Conservation (phyloP, 2,329 filamentous ascomycete species). For the Colletotrichum chlorophyti region DNA sequence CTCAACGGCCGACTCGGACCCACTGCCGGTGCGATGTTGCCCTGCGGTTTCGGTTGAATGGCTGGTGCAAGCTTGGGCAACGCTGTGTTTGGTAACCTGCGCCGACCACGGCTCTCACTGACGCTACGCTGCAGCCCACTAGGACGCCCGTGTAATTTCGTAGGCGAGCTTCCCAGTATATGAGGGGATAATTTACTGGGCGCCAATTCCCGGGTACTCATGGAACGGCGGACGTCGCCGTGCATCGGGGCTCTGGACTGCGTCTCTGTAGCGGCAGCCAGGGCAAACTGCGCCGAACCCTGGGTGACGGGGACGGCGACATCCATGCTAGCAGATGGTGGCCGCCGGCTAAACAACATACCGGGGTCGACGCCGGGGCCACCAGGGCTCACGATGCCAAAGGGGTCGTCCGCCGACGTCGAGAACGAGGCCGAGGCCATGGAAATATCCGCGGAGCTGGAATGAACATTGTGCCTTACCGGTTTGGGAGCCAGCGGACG, state of each 20-base stretch:
- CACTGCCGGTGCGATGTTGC: conserved; percentile 38
- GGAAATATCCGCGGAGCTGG: conserved; percentile 26
- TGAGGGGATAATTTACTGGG: conserved; percentile 51
- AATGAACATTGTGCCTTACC: conserved; percentile 38
- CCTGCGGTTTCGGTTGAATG: conserved; percentile 42
- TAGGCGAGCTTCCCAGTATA: conserved; percentile 54
- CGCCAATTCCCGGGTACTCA: conserved; percentile 51
- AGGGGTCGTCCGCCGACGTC: conserved; percentile 56
- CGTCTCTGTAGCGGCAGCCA: conserved; percentile 23
- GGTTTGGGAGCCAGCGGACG: conserved; percentile 59
- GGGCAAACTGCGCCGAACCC: conserved; percentile 30
- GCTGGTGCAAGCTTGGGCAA: conserved; percentile 57
- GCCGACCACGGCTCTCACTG: conserved; percentile 60
- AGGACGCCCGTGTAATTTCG: conserved; percentile 52
- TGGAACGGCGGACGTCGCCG: conserved; percentile 51
- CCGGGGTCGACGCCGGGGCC: conserved; percentile 67
- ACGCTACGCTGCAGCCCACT: conserved; percentile 61
- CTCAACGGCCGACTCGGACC: conserved; percentile 42
- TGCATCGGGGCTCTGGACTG: conserved; percentile 34
- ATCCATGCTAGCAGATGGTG: conserved; percentile 55
- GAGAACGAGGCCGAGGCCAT: conserved; percentile 51
- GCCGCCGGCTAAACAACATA: conserved; percentile 61
- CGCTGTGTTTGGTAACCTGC: conserved; percentile 44
- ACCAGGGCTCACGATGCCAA: conserved; percentile 52
- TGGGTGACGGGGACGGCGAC: conserved; percentile 36